phyloP scores from a whole-genome alignment of 768 basidiomycete genomes.

The Rhizopogon vesiculosus region DNA sequence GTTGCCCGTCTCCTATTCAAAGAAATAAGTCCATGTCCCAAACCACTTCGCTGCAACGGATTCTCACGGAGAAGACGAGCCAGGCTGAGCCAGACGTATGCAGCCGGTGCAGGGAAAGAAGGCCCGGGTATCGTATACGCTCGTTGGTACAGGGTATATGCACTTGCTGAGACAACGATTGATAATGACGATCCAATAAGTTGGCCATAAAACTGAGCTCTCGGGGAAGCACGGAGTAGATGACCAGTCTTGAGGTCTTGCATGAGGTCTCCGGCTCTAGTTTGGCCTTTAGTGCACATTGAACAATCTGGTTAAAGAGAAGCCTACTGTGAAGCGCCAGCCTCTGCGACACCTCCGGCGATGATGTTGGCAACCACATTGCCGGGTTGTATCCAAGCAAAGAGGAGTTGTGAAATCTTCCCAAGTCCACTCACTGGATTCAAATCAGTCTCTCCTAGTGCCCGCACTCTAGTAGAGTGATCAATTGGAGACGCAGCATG shows the following conservation, averaged over 20 bases:
- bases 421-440: slow-evolving; percentile 92
- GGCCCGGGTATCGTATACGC: slow-evolving; percentile 90
- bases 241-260: slow-evolving; percentile 98
- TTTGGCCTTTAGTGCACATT: slow-evolving; percentile 1
- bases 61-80: slow-evolving; percentile 70
- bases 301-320: not conserved
- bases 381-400: slow-evolving; percentile 91
- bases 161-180: slow-evolving; percentile 84
- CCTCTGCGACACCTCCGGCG: slow-evolving; percentile 94
- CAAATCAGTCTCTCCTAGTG: slow-evolving; percentile 93
- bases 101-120: slow-evolving; percentile 93
- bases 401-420: slow-evolving; percentile 91
- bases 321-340: slow-evolving; percentile 85
- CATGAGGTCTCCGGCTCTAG: slow-evolving; percentile 94
- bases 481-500: slow-evolving; percentile 5
- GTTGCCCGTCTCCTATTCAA: slow-evolving; percentile 66
- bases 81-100: slow-evolving; percentile 87
- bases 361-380: slow-evolving; percentile 98
- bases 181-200: slow-evolving; percentile 86
- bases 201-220: slow-evolving; percentile 93
- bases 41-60: not conserved
- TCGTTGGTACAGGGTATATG: slow-evolving; percentile 80
- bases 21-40: not conserved
- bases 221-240: slow-evolving; percentile 84
- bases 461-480: slow-evolving; percentile 62